A percentile compares a stretch with the other conserved stretches of the same genome.
phyloP scores from a whole-genome alignment of 441 rosid genomes.

The Populus tomentosa region DNA sequence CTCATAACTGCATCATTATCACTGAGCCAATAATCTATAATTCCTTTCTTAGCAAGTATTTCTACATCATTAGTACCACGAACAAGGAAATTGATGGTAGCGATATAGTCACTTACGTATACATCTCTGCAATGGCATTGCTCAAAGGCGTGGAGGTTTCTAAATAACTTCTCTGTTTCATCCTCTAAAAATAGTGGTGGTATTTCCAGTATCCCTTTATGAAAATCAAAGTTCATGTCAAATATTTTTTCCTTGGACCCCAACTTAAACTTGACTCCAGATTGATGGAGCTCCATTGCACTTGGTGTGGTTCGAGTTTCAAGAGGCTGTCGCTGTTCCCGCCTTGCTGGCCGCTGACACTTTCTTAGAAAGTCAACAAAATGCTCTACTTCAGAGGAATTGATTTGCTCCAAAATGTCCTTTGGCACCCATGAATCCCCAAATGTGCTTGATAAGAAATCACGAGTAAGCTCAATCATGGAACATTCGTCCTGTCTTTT shows the following conservation, averaged over 20 bases:
- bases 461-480: conserved; percentile 8
- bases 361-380: conserved; percentile 3
- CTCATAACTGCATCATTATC: background rate
- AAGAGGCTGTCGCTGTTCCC: background rate
- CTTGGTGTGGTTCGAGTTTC: background rate
- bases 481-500: background rate
- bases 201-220: conserved; percentile 6
- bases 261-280: conserved; percentile 13
- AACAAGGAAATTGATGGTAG: conserved; percentile 16
- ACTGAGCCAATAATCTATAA: background rate
- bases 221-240: background rate
- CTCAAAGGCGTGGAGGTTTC: conserved; percentile 25
- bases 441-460: background rate
- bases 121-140: conserved; percentile 20
- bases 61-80: conserved; percentile 19
- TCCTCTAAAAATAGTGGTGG: conserved; percentile 9
- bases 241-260: background rate
- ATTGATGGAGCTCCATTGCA: conserved; percentile 6
- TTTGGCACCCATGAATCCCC: background rate
- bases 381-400: background rate
- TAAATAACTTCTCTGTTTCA: conserved; percentile 9
- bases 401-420: background rate
- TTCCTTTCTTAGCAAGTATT: conserved; percentile 10
- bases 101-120: conserved; percentile 17
- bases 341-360: background rate